These are phyloP conservation scores for Russula vinacea DNA, from an alignment of 768 basidiomycete genomes.

Conservation along the genomic window DNA sequence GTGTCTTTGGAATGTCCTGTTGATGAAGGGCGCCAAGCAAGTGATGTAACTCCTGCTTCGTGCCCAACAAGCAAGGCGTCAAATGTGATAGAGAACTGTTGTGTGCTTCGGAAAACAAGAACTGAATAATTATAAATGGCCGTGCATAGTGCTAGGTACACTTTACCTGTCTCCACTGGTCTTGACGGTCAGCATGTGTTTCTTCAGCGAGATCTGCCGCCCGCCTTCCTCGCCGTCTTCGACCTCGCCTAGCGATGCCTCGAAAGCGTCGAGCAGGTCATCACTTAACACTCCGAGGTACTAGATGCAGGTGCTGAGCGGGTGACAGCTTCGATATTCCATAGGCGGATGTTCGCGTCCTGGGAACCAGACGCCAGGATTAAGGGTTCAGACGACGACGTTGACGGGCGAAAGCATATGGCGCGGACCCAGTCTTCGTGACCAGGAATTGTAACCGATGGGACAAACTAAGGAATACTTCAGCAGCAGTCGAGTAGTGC, in stretches of 20 bases:
- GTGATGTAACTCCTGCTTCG: constrained; percentile 84
- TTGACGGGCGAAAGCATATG: constrained; percentile 58
- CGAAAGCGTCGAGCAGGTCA: constrained; percentile 84
- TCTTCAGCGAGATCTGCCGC: constrained; percentile 84
- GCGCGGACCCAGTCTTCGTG: constrained; percentile 96
- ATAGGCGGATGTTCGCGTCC: constrained; percentile 89
- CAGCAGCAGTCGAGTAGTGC: constrained; percentile 12
- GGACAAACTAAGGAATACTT: constrained; percentile 48
- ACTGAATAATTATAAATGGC: constrained; percentile 13
- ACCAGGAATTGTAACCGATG: constrained; percentile 60
- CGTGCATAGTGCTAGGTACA: not conserved
- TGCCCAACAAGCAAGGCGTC: constrained; percentile 96
- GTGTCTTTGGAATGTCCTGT: constrained; percentile 40
- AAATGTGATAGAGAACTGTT: constrained; percentile 76
- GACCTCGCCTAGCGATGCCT: constrained; percentile 70
- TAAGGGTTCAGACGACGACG: constrained; percentile 44
- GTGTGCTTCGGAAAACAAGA: constrained; percentile 34
- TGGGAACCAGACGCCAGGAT: constrained; percentile 92
- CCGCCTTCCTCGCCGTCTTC: constrained; percentile 76
- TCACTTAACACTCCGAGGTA: constrained; percentile 46
- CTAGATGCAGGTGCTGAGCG: constrained; percentile 31
- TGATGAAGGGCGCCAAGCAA: constrained; percentile 69
- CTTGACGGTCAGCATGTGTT: constrained; percentile 72
- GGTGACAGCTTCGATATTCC: constrained; percentile 67
- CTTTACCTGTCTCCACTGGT: constrained; percentile 40